Evolutionary conservation across 75 land plant genomes (phyloP).

Genomic region (Ceratopteris richardii): DNA sequence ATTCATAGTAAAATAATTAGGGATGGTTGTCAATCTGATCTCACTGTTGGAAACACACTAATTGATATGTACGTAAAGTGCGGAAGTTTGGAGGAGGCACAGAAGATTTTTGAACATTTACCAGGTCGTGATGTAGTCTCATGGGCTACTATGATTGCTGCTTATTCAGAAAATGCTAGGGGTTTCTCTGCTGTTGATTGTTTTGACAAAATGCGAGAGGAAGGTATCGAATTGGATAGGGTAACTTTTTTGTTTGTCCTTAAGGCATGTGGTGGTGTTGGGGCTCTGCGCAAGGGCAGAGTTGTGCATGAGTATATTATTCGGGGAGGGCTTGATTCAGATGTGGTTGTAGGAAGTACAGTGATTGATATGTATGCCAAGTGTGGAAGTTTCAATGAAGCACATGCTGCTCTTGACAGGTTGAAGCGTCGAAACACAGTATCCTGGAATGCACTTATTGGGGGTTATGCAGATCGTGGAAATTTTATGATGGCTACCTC

Average conservation of each 20-base stretch:
- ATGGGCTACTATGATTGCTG: conserved; percentile 45
- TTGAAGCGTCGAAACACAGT: conserved; percentile 27
- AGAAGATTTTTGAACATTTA: conserved; percentile 33
- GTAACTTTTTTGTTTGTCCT: conserved; percentile 43
- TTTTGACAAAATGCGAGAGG: conserved; percentile 38
- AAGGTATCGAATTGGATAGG: conserved; percentile 41
- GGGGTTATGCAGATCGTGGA: conserved; percentile 47
- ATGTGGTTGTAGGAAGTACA: conserved; percentile 26
- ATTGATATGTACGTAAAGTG: conserved; percentile 46
- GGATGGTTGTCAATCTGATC: conserved; percentile 33
- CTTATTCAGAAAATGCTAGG: conserved; percentile 19
- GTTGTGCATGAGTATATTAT: conserved; percentile 26
- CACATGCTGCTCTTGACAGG: conserved; percentile 21
- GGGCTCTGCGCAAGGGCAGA: conserved; percentile 22
- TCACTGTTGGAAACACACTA: conserved; percentile 36
- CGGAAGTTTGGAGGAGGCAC: conserved; percentile 24
- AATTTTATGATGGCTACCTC: conserved; percentile 1
- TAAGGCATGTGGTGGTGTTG: conserved; percentile 34
- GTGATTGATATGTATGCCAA: conserved; percentile 44
- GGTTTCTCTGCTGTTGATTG: conserved; percentile 28
- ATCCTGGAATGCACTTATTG: conserved; percentile 55
- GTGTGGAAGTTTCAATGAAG: conserved; percentile 28
- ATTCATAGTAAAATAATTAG: conserved; percentile 38
- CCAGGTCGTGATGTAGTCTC: conserved; percentile 22
- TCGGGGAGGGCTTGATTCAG: conserved; percentile 14